These are phyloP conservation scores for Eimeria sp. DNA, from an alignment of 169 alveolate species.

Conservation along the genomic window DNA sequence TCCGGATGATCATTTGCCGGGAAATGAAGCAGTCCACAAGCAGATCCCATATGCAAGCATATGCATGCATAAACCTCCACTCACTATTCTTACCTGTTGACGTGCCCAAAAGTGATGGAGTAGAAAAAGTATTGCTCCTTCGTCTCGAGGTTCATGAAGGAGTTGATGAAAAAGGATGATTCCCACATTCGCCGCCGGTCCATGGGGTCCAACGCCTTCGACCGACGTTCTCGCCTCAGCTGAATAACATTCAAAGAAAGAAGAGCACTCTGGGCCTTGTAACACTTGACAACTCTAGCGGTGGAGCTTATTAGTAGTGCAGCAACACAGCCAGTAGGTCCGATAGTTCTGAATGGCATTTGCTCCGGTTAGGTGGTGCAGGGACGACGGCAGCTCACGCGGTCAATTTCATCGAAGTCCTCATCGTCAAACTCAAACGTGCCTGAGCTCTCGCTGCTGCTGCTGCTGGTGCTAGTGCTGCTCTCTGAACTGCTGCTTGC, in stretches of 20 bases:
- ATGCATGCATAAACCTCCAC: neutral
- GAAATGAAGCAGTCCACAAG: neutral
- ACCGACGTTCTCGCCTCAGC: slow-evolving; percentile 67
- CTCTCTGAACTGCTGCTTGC: slow-evolving; percentile 17
- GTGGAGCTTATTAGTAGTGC: neutral
- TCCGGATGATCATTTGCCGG: neutral
- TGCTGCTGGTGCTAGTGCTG: slow-evolving; percentile 56
- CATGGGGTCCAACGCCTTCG: slow-evolving; percentile 78
- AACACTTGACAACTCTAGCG: neutral
- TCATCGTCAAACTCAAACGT: slow-evolving; percentile 82
- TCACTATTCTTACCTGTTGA: slow-evolving; percentile 36
- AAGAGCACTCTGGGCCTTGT: neutral
- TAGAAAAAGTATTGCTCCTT: slow-evolving; percentile 81
- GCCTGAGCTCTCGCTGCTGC: slow-evolving; percentile 58
- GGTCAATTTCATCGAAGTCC: slow-evolving; percentile 77
- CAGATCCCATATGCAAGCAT: neutral
- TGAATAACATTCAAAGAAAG: neutral
- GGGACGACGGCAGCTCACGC: neutral
- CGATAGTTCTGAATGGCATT: neutral
- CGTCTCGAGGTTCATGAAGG: slow-evolving; percentile 77
- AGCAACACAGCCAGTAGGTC: neutral
- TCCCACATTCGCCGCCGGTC: slow-evolving; percentile 82
- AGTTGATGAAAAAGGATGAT: slow-evolving; percentile 74
- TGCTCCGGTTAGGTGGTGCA: neutral
- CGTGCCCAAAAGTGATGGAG: slow-evolving; percentile 71